A percentile compares a stretch with the other conserved stretches of the same genome.
These are phyloP conservation scores for Cutaneotrichosporon mucoides DNA, from an alignment of 1,284 basidiomycete genomes.

Conservation along the genomic window DNA sequence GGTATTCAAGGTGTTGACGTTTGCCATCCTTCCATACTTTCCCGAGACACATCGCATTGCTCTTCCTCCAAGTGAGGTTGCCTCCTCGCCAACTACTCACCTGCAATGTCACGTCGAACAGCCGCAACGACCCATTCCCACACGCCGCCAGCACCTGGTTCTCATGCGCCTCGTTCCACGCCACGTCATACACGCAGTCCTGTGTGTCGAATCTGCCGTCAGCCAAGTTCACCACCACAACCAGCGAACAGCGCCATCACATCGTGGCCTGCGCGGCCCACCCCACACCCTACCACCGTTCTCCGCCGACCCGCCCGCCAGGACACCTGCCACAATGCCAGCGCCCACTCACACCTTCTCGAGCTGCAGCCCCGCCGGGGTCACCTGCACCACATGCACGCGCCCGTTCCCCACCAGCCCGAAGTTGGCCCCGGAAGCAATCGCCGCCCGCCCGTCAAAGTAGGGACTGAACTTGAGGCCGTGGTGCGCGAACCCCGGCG, in stretches of 20 bases:
- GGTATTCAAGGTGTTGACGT: too few species aligned
- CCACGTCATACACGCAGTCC: constrained; percentile 86
- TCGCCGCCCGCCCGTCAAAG: constrained; percentile 71
- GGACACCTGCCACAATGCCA: too few species aligned
- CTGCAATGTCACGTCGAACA: constrained; percentile 87
- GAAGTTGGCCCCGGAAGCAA: constrained; percentile 90
- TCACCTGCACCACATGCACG: constrained; percentile 63
- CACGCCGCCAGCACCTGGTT: constrained; percentile 82
- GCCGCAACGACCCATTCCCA: constrained; percentile 83
- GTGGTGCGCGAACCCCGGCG: constrained; percentile 85
- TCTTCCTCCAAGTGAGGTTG: background rate
- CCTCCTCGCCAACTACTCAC: constrained; percentile 53
- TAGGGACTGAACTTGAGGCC: constrained; percentile 88
- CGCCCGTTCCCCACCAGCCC: constrained; percentile 92
- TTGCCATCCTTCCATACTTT: background rate
- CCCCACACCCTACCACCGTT: too few species aligned
- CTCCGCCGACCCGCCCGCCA: too few species aligned
- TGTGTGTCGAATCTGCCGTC: constrained; percentile 78
- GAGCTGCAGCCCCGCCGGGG: constrained; percentile 54
- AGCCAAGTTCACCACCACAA: background rate
- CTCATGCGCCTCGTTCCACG: constrained; percentile 91
- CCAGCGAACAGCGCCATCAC: too few species aligned
- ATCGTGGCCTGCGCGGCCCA: too few species aligned
- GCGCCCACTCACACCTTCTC: constrained; percentile 62
- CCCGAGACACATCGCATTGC: background rate